Base-by-base conservation (phyloP, 352 stramenopile genomes). In the Globisporangium paroecandrum region DNA sequence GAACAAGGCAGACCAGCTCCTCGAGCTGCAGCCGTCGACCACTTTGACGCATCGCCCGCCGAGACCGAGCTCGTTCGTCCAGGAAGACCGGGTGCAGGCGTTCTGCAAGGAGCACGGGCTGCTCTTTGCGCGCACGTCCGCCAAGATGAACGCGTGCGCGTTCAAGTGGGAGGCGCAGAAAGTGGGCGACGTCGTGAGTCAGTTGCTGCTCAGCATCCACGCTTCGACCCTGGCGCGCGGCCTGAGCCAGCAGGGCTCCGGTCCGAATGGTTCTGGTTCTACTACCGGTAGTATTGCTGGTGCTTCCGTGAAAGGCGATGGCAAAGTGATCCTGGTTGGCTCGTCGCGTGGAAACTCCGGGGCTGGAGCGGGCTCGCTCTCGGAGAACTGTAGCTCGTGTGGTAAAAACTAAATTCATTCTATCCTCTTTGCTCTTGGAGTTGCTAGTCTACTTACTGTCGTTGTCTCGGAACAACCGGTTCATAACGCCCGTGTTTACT, bases 1-100 rank as follows among this genome's bases (percentile, higher is more conserved):
- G 63, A 98, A 98, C 84, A 98, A 98, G 73, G 81, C 85, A 34
- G 93, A 98, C 72, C 79, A 84, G 66, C 66, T 90, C 8, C 72
- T 70, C 2, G 78, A 77, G 18, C 13, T 62, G 0, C 63, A 51
- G 8, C 38, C 25, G 6, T 24, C 24, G 36, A 13, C 10, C 4
- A 72, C 12, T 5, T 34, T n/a, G 13, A 58, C 24, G 13, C 56
- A 12, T 8, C 38, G 36, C 24, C 9, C 29, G 3, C 12, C 24
- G 2, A 73, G 76, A 29, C 71, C 68, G n/a, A 71, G 43, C 22
- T 24, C 71, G n/a, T 88, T 81, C 41, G 86, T 89, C 3, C 73
- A 90, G 18, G 65, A 75, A n/a, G 67, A 63, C 10, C 56, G 68
- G 34, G 83, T 91, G 20, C 57, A 73, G 29, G 68, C 53, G 10